Conservation (phyloP, 1,284 basidiomycete species). For the Cutaneotrichosporon sp. region DNA sequence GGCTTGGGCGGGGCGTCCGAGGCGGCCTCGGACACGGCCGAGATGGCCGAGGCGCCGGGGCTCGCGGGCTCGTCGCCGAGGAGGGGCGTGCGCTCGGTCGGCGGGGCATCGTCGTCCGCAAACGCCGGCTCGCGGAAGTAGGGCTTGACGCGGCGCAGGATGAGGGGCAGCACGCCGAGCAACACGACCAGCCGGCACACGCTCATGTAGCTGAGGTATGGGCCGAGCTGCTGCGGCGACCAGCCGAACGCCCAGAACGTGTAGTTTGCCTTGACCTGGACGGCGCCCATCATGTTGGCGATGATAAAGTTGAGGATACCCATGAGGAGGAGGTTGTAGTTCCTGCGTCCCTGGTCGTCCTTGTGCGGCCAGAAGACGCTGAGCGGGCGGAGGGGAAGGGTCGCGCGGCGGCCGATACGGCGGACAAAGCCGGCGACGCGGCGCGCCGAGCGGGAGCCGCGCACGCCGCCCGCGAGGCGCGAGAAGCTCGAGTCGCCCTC, state of each 20-base stretch:
- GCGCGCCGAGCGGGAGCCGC: slow-evolving; percentile 9
- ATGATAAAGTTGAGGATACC: slow-evolving; percentile 56
- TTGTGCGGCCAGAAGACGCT: slow-evolving; percentile 63
- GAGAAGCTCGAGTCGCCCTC: slow-evolving; percentile 24
- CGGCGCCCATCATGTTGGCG: slow-evolving; percentile 62
- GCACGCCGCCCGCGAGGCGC: slow-evolving; percentile 15
- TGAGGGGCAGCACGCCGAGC: slow-evolving; percentile 62
- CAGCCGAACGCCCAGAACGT: slow-evolving; percentile 67
- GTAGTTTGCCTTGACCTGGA: slow-evolving; percentile 70
- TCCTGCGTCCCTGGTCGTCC: slow-evolving; percentile 48
- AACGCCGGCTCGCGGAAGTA: slow-evolving; percentile 27
- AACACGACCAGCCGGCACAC: slow-evolving; percentile 64
- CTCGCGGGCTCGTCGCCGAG: slow-evolving; percentile 2
- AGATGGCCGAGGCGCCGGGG: neutral
- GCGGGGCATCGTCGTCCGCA: slow-evolving; percentile 10
- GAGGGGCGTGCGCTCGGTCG: slow-evolving; percentile 15
- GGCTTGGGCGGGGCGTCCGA: slow-evolving; percentile 17
- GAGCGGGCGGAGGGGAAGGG: slow-evolving; percentile 67
- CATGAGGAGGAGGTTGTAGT: slow-evolving; percentile 70
- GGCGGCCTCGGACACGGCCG: slow-evolving; percentile 2
- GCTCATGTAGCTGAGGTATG: slow-evolving; percentile 69
- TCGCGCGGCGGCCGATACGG: slow-evolving; percentile 44
- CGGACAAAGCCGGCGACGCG: slow-evolving; percentile 31
- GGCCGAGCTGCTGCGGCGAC: slow-evolving; percentile 75
- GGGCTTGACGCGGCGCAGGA: slow-evolving; percentile 49